A percentile compares a stretch with the other conserved stretches of the same genome.
Conservation (phyloP, 2,329 filamentous ascomycete genomes). For the Alternaria tenuissima region DNA sequence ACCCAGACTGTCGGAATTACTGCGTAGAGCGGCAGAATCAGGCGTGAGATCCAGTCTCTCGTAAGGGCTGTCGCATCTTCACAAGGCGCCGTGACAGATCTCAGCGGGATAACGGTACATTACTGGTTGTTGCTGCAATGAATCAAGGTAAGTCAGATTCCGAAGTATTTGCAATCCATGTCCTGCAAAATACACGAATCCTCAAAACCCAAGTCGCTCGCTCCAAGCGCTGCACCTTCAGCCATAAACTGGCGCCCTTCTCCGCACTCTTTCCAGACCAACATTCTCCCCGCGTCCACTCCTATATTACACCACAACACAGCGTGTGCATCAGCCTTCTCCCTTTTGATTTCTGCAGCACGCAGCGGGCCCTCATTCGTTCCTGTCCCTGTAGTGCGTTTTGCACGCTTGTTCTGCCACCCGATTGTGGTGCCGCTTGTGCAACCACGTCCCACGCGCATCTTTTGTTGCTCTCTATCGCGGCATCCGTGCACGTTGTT, state of each 20-base stretch:
- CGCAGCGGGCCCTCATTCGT: conserved; percentile 39
- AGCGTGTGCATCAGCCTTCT: conserved; percentile 31
- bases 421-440: conserved; percentile 48
- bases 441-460: conserved; percentile 45
- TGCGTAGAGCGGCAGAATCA: conserved; percentile 32
- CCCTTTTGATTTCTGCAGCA: conserved; percentile 38
- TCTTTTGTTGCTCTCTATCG: conserved; percentile 31
- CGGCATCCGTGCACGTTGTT: conserved; percentile 47
- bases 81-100: conserved; percentile 27
- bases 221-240: conserved; percentile 37
- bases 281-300: conserved; percentile 41
- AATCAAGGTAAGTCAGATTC: conserved; percentile 52
- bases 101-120: conserved; percentile 32
- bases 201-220: conserved; percentile 32
- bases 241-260: conserved; percentile 46
- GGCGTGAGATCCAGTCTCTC: conserved; percentile 36
- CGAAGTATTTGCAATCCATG: conserved; percentile 34
- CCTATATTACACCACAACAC: conserved; percentile 42
- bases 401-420: conserved; percentile 42
- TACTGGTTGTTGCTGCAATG: conserved; percentile 42
- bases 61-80: conserved; percentile 27
- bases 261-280: conserved; percentile 49
- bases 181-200: conserved; percentile 27
- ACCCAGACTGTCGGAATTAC: conserved; percentile 37
- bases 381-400: conserved; percentile 46